Evolutionary conservation across 2,329 filamentous ascomycete species (phyloP), one percentile per base, ranked within the genome.

Genomic region (Cercospora berteroae): DNA sequence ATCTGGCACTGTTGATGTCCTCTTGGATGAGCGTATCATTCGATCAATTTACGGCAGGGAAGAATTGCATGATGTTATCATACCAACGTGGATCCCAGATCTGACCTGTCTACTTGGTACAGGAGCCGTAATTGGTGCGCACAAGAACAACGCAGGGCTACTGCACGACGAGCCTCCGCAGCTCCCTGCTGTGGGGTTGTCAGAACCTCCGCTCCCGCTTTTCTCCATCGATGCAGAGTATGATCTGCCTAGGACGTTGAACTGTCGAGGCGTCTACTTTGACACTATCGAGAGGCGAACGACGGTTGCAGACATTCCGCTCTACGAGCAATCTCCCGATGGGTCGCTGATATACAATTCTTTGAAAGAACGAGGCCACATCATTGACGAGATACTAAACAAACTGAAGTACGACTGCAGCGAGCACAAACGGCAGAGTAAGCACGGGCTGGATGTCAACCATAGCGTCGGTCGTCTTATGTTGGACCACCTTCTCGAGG

Each of bases 401-500:
- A 50, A 33, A 5, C 48, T 74, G 12, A 61, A 71, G 18, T 65
- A 69, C 25, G 63, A 70, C 39, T 70, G 67, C 63, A 25, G 33
- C 12, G 33, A 50, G 13, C 36, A 63, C 7, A 18, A 59, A 25
- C 18, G 25, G 10, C 20, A 27, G 25, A 52, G 48, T 20, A 52
- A 27, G 48, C 29, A 57, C 7, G 56, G 63, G 3, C 65, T 73
- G 16, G 68, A 70, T 36, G 29, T 61, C 16, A 57, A 64, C 9
- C 65, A 68, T 2, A 25, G 65, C 13, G 55, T 73, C 13, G 68
- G 68, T 3, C 67, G 67, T 12, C 64, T 73, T 7, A 67, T 74
- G 63, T 66, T 74, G n/a, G 71, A 73, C 27, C 73, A 73, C 50
- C 44, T 73, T 16, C 70, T 72, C 27, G 64, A 66, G 20, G 68